A percentile compares a stretch with the other conserved stretches of the same genome.
phyloP scores from a whole-genome alignment of 352 stramenopile genomes.

The Globisporangium apiculatum region DNA sequence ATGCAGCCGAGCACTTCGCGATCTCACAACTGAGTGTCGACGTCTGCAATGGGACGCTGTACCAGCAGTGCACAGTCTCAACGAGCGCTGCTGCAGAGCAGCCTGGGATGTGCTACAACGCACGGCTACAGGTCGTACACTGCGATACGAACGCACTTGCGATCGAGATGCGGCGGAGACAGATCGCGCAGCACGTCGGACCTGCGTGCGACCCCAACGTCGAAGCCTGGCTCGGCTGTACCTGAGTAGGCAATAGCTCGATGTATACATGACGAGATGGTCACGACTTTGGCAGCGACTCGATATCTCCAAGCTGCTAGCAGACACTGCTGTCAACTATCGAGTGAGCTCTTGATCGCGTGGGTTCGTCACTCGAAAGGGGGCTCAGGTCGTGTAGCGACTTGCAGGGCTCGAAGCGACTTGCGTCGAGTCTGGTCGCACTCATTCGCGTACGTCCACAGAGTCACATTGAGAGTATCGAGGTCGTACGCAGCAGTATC shows the following conservation, averaged over 20 bases:
- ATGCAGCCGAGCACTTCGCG: conserved; percentile 9
- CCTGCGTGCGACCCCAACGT: conserved; percentile 17
- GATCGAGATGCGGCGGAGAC: background rate
- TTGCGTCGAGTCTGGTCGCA: too few species aligned
- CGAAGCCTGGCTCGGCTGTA: conserved; percentile 27
- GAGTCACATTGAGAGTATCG: too few species aligned
- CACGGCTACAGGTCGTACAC: conserved; percentile 19
- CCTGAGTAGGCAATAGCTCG: conserved; percentile 3
- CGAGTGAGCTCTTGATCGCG: too few species aligned
- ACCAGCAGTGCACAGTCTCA: conserved; percentile 20
- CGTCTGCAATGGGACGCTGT: conserved; percentile 33
- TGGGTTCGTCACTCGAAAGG: too few species aligned
- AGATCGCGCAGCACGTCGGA: conserved; percentile 12
- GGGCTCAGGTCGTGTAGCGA: too few species aligned
- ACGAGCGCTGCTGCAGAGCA: background rate
- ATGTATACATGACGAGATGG: background rate
- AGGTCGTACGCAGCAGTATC: too few species aligned
- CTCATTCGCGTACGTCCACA: too few species aligned
- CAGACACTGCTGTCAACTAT: too few species aligned
- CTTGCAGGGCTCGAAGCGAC: too few species aligned
- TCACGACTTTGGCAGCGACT: too few species aligned
- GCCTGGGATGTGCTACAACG: conserved; percentile 29
- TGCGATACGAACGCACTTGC: conserved; percentile 17
- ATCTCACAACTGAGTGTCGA: conserved; percentile 15
- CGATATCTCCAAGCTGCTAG: too few species aligned